Evolutionary conservation across 192 early-diverging fungal genomes (phyloP), one percentile per base, ranked within the genome.

Genomic region (Linnemannia zychae): DNA sequence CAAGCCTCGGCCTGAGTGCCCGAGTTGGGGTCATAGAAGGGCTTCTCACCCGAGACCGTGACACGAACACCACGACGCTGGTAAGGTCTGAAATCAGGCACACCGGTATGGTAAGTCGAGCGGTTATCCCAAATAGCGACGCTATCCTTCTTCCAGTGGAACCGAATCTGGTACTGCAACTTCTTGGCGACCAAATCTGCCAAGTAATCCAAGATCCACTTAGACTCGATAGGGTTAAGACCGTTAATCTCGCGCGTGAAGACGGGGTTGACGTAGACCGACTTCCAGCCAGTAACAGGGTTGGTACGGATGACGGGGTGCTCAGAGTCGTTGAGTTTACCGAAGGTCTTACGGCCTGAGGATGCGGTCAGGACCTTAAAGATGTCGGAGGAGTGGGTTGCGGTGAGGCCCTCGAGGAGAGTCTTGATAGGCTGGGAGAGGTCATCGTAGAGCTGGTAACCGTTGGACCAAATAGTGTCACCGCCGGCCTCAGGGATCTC

Each of bases 231-330:
- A 17, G 90, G 82, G 11, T 76, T 75, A 7, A 90, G 67, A 4
- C 74, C 89, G 31, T 85, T 81, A 69, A 90, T 90, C 48, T 71
- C 70, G 9, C 67, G 78, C 31, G 71, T 63, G 36, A 72, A 84
- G 31, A 31, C 46, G 6, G 69, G 74, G 34, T 76, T 72, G 22
- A 71, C 70, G n/a, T 74, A 88, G 24, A 89, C 71, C 28, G 79
- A 80, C 79, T 90, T 90, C 90, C 90, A 90, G 18, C 90, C 89
- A 3, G 90, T 90, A n/a, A 90, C 87, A 24, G 90, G 90, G 80
- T 90, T 91, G 16, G 90, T 90, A 4, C 90, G 87, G 31, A 90
- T 76, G 49, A 90, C 86, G 12, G 90, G 90, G 69, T 90, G 90
- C n/a, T 87, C 71, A 5, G 90, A 76, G n/a, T 75, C 67, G 13